Percentiles rank a stretch among this genome's conserved stretches.
phyloP scores from a whole-genome alignment of 768 basidiomycete species.

The Boletus subcaerulescens region DNA sequence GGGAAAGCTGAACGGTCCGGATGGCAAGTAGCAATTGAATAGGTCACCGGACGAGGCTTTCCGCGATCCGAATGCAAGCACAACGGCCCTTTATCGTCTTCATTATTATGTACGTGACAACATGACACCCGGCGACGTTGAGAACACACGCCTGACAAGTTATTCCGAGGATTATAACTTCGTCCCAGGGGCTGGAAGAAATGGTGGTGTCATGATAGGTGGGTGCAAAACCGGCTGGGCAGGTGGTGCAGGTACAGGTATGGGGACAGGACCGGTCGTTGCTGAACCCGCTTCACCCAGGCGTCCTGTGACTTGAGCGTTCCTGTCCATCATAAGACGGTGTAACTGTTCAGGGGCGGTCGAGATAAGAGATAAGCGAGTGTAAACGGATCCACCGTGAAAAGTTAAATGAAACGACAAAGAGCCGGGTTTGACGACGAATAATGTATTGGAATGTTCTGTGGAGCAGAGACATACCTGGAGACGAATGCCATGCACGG shows the following conservation, averaged over 20 bases:
- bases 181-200: conserved; percentile 30
- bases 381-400: conserved; percentile 3
- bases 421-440: not conserved
- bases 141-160: conserved; percentile 1
- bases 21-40: not conserved
- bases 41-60: conserved; percentile 5
- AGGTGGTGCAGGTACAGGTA: conserved; percentile 20
- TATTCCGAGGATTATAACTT: conserved; percentile 22
- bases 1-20: not conserved
- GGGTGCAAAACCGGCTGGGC: conserved; percentile 25
- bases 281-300: conserved; percentile 23
- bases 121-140: not conserved
- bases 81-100: not conserved
- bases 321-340: conserved; percentile 74
- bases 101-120: conserved; percentile 22
- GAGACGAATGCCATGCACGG: conserved; percentile 73
- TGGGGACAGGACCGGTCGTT: conserved; percentile 16
- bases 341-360: conserved; percentile 44
- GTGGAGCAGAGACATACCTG: conserved; percentile 48
- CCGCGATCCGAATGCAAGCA: conserved; percentile 3
- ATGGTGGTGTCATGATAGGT: conserved; percentile 31
- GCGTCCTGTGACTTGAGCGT: conserved; percentile 53
- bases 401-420: conserved; percentile 8
- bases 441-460: not conserved
- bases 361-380: conserved; percentile 17